Evolutionary conservation across 2,329 filamentous ascomycete genomes (phyloP).

Genomic region (Incumbomyces lentus): DNA sequence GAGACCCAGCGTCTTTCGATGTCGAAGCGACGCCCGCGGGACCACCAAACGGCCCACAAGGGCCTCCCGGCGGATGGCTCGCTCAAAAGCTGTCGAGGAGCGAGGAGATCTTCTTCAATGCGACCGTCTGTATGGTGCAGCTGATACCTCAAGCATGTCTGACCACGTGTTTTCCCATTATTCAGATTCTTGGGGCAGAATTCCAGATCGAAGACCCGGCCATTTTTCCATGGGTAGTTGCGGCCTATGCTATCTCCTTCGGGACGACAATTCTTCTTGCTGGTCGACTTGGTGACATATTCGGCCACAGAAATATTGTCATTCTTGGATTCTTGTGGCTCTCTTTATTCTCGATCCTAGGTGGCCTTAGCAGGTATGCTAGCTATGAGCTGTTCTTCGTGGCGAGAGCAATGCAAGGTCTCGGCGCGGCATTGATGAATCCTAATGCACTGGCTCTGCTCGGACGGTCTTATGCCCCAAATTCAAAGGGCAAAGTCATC

Average conservation of each 20-base stretch:
- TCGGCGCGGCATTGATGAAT: conserved; percentile 48
- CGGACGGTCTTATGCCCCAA: conserved; percentile 43
- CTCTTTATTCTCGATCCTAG: conserved; percentile 31
- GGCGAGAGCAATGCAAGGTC: conserved; percentile 31
- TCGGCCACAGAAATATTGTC: conserved; percentile 34
- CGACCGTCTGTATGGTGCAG: conserved; percentile 38
- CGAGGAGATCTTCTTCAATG: conserved; percentile 28
- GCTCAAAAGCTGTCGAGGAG: conserved; percentile 12
- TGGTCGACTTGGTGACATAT: conserved; percentile 35
- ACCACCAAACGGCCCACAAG: neutral
- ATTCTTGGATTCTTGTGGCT: conserved; percentile 32
- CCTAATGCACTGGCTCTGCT: conserved; percentile 54
- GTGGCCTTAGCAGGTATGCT: conserved; percentile 29
- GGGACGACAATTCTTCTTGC: conserved; percentile 37
- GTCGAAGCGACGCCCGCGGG: neutral
- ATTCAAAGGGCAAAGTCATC: conserved; percentile 43
- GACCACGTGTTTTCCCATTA: conserved; percentile 28
- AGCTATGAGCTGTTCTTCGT: conserved; percentile 28
- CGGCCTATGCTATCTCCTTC: conserved; percentile 34
- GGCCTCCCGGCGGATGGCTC: conserved; percentile 17
- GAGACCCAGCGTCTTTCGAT: neutral
- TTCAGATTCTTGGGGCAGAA: conserved; percentile 36
- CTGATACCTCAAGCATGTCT: conserved; percentile 30
- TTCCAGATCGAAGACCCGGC: conserved; percentile 28
- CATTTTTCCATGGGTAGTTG: conserved; percentile 30